phyloP scores from a whole-genome alignment of 2,329 filamentous ascomycete genomes.

The Chaetomiaceae sp. region DNA sequence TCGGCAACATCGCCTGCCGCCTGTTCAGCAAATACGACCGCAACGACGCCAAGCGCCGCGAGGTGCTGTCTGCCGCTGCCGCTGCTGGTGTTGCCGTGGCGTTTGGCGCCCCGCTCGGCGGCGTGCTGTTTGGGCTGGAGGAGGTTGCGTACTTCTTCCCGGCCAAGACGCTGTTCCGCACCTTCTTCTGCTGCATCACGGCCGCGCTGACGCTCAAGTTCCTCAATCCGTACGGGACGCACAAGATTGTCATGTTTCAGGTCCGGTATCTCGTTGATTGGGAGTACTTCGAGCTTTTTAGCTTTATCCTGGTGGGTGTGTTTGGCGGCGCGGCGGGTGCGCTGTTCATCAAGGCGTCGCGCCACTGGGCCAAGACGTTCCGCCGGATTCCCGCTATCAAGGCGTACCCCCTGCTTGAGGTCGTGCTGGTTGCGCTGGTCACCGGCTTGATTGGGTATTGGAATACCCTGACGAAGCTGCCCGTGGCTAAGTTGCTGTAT shows the following conservation, averaged over 20 bases:
- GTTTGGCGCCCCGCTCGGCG: slow-evolving; percentile 81
- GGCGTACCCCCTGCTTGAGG: slow-evolving; percentile 75
- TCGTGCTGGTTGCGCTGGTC: slow-evolving; percentile 76
- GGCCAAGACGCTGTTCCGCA: slow-evolving; percentile 92
- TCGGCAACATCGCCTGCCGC: slow-evolving; percentile 91
- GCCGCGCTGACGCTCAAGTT: slow-evolving; percentile 91
- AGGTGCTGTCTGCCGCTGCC: slow-evolving; percentile 87
- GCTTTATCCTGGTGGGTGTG: slow-evolving; percentile 80
- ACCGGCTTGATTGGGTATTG: slow-evolving; percentile 87
- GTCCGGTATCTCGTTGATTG: slow-evolving; percentile 87
- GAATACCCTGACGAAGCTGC: slow-evolving; percentile 83
- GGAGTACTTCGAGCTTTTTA: slow-evolving; percentile 84
- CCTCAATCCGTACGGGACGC: slow-evolving; percentile 89
- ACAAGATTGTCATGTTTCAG: slow-evolving; percentile 95
- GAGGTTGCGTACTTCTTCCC: slow-evolving; percentile 98
- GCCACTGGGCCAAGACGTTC: slow-evolving; percentile 84
- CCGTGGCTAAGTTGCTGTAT: slow-evolving; percentile 83
- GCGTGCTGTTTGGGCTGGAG: slow-evolving; percentile 87
- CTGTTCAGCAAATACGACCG: slow-evolving; percentile 90
- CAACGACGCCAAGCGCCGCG: slow-evolving; percentile 90
- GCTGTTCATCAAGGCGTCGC: slow-evolving; percentile 92
- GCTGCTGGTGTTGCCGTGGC: slow-evolving; percentile 90
- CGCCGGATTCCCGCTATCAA: slow-evolving; percentile 77
- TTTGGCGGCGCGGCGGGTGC: slow-evolving; percentile 81
- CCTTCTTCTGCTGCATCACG: slow-evolving; percentile 96